Base-by-base conservation (phyloP, 1,139 yeast species). In the Candida pseudoviswanathii region DNA sequence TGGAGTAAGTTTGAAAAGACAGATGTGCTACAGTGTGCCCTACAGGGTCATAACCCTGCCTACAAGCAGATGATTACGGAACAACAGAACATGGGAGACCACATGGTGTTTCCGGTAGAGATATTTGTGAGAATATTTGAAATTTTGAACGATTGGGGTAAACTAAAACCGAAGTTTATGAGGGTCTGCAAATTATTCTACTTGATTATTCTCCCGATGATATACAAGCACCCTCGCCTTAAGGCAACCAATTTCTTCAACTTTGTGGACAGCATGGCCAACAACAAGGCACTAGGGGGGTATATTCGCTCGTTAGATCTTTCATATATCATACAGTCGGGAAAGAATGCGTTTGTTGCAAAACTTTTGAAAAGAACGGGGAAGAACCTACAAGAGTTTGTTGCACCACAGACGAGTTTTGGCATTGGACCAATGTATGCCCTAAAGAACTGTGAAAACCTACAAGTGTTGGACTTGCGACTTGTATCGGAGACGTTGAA, bases 401-500 rank as follows among this genome's bases (percentile, higher is more conserved):
- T 88, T 5, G 97, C 98, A 0, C 97, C 98, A 1, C 98, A 92
- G 62, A 86, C 97, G 33, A 88, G 96, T 70, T 92, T 94, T 72
- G 98, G 98, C 0, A 78, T 86, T 51, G 89, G 96, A 0, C 97
- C 98, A 0, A 70, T 92, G 57, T 79, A 90, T 22, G 86, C 96
- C 43, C 72, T 94, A 45, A 81, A 88, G 51, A 75, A 84, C 46
- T 94, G 99, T 65, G 70, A 70, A 24, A 74, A 79, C 40, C 69
- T 94, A 48, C 77, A 76, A 51, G 79, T 84, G 0, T 70, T 94
- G 33, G 98, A 94, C 64, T 68, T 94, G 51, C 80, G 96, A n/a
- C 75, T 91, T 38, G 97, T 94, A 1, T 88, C 96, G 3, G 98
- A 92, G 66, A 90, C 96, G 0, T 86, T 94, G 7, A 91, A 91